Base-by-base conservation (phyloP, 768 basidiomycete species). In the Boletus patriciae region DNA sequence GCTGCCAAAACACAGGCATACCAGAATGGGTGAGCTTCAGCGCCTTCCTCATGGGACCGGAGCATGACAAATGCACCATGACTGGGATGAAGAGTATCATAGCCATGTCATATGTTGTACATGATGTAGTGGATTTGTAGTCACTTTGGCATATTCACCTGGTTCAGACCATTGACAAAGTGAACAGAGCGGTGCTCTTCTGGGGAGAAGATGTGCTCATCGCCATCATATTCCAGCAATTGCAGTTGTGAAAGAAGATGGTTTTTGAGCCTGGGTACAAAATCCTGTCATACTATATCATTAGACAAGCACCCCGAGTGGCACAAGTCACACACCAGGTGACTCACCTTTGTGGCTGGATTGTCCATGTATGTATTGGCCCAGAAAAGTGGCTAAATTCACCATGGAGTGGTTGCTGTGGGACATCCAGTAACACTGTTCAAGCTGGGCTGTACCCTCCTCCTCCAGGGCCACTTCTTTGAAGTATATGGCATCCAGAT, bases 1-100 rank as follows among this genome's bases (percentile, higher is more conserved):
- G 71, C 61, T 4, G 62, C 57, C 6, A 60, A n/a, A 3, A 66
- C 55, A 6, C 53, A 54, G 4, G 67, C 69, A 54, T 71, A 70
- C 62, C 62, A 64, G 40, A 57, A 67, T 0, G 57, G 60, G 42
- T 68, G 61, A 0, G 53, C 50, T 27, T 54, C 21, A 6, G 48
- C 8, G 0, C 42, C 46, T 6, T 67, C 60, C 44, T 65, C 61
- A 0, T 36, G 18, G 4, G 66, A 59, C 13, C 54, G 57, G 2
- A 60, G 40, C 66, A 72, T 70, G 11, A 72, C 41, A 13, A 60
- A 46, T 13, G 50, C 52, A 13, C 72, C 57, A 6, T 50, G 58
- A 5, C 61, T 43, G 0, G 63, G 64, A 2, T 9, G 12, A 19
- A 51, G 29, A 23, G 56, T 54, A 48, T 68, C 68, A 11, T 64